Evolutionary conservation across 441 rosid species (phyloP), one percentile per base, ranked within the genome.

Genomic region (Gossypium gossypioides): DNA sequence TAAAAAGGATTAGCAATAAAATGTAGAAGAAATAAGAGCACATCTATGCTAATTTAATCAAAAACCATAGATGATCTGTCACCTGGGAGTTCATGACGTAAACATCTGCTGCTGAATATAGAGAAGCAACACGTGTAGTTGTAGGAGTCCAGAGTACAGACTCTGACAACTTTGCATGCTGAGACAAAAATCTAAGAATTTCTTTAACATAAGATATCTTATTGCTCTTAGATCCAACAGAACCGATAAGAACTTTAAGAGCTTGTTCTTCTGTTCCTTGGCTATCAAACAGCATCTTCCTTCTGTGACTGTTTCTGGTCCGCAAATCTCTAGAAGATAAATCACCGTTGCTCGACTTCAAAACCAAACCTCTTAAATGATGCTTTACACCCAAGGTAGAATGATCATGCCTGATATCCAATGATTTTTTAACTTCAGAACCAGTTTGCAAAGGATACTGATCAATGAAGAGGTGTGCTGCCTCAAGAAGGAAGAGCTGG

Each of bases 221-320:
- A 80, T 92, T 94, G 88, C 97, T 94, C 83, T 94, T 94, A 27
- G 97, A 94, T 69, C 97, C 99, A 75, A 94, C 97, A 55, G 99
- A 94, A 64, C 99, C 99, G 64, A 94, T 87, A 64, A 94, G 97
- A 83, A 92, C 64, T 81, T 90, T 94, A 64, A 89, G 87, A 74
- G 74, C 68, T 68, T 78, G 87, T 77, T 80, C 79, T 74, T 61
- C 79, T 27, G 56, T 77, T 59, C 65, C 76, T 77, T 76, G 84
- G 54, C 7, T 18, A 32, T 65, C 77, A 71, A 88, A 80, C 56
- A 77, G 32, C 71, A 74, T 18, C 75, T 74, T 83, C 72, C 74
- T 67, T 63, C 48, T 77, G 27, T 51, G 51, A 16, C 71, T 48
- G 34, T 69, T 71, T 50, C 37, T 70, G 55, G 19, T 22, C 34